Evolutionary conservation across 2,329 filamentous ascomycete species (phyloP).

Genomic region (Aspergillus uvarum): DNA sequence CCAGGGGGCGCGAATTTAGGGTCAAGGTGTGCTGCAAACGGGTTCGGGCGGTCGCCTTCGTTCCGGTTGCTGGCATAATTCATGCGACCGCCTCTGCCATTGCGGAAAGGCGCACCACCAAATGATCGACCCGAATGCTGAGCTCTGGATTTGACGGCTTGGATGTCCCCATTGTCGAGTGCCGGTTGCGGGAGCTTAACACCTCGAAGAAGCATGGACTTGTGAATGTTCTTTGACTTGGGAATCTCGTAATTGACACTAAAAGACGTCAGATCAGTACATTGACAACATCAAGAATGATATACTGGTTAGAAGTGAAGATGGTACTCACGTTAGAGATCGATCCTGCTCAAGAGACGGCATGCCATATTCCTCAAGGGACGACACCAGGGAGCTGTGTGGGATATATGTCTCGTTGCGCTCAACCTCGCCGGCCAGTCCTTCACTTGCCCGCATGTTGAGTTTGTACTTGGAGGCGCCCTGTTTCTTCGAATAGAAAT

Average conservation of each 20-base stretch:
- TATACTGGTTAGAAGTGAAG: neutral
- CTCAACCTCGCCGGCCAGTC: conserved; percentile 74
- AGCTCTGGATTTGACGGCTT: conserved; percentile 66
- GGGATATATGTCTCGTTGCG: conserved; percentile 84
- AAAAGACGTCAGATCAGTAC: conserved; percentile 30
- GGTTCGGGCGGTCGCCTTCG: conserved; percentile 39
- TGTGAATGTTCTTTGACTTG: conserved; percentile 69
- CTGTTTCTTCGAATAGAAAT: conserved; percentile 91
- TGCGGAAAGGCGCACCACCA: conserved; percentile 64
- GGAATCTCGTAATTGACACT: conserved; percentile 89
- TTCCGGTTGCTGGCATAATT: conserved; percentile 49
- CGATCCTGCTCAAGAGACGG: conserved; percentile 80
- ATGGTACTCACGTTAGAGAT: conserved; percentile 69
- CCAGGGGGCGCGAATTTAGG: conserved; percentile 42
- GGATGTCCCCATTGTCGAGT: conserved; percentile 73
- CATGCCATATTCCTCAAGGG: conserved; percentile 69
- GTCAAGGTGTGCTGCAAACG: conserved; percentile 50
- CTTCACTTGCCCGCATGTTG: conserved; percentile 71
- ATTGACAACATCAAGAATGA: neutral
- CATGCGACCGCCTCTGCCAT: conserved; percentile 52
- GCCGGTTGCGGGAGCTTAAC: conserved; percentile 70
- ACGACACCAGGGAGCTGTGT: conserved; percentile 76
- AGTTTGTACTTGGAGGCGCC: conserved; percentile 66
- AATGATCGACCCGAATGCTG: conserved; percentile 66
- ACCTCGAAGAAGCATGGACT: conserved; percentile 89